Conservation (phyloP, 108 stramenopile species). For the Fragilariopsis cylindrus region DNA sequence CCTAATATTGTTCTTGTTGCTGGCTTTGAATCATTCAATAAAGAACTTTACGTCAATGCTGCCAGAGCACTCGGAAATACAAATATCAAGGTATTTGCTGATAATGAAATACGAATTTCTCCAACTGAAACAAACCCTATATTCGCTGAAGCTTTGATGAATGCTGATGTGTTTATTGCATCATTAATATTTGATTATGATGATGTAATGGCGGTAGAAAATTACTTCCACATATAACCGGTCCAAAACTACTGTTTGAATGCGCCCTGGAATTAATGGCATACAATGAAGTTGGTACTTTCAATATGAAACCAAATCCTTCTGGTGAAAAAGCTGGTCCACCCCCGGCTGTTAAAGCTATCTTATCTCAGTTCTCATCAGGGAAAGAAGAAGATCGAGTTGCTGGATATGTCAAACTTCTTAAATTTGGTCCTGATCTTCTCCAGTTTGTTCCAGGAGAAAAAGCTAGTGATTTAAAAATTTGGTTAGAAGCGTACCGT, state of each 20-base stretch:
- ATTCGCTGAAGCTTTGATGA: conserved; percentile 54
- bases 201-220: conserved; percentile 48
- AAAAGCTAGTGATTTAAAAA: conserved; percentile 76
- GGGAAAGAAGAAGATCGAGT: conserved; percentile 87
- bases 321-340: conserved; percentile 57
- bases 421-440: conserved; percentile 82
- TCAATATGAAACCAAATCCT: conserved; percentile 52
- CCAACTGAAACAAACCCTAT: conserved; percentile 44
- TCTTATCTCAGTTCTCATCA: conserved; percentile 72
- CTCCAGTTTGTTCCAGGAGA: conserved; percentile 86
- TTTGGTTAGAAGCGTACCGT: conserved; percentile 84
- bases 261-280: conserved; percentile 83
- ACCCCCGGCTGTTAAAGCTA: conserved; percentile 80
- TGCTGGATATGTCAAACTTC: conserved; percentile 75
- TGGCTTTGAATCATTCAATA: conserved; percentile 91
- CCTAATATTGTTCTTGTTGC: conserved; percentile 78
- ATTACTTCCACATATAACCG: conserved; percentile 43
- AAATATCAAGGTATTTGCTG: conserved; percentile 57
- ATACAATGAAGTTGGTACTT: conserved; percentile 68
- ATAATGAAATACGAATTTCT: conserved; percentile 59
- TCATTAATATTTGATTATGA: conserved; percentile 85
- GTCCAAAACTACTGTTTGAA: conserved; percentile 80
- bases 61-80: conserved; percentile 27
- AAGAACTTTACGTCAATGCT: conserved; percentile 70
- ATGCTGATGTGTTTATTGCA: conserved; percentile 77